Evolutionary conservation across 176 grass and related monocot species (phyloP).

Genomic region (Saccharum officinarum): DNA sequence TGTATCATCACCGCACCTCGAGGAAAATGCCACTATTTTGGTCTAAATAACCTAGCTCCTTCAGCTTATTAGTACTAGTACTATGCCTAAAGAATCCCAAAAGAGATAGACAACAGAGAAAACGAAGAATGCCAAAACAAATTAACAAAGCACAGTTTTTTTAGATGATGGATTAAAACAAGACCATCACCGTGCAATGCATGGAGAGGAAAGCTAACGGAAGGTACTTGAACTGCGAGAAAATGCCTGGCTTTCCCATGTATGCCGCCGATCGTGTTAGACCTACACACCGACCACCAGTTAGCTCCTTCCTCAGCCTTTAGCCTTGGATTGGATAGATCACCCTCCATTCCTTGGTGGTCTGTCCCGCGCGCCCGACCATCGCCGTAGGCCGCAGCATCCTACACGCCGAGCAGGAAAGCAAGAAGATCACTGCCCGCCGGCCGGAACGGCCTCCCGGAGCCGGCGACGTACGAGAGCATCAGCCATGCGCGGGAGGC

Average conservation of each 20-base stretch:
- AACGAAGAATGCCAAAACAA: background rate
- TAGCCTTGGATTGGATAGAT: background rate
- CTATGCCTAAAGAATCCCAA: background rate
- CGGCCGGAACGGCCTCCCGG: background rate
- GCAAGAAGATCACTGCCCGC: background rate
- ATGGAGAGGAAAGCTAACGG: constrained; percentile 72
- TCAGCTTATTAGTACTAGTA: background rate
- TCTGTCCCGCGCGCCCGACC: background rate
- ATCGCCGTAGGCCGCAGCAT: background rate
- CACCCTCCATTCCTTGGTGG: background rate
- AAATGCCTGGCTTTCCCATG: constrained; percentile 98
- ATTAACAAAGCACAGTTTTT: background rate
- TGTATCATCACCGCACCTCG: background rate
- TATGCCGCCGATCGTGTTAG: constrained; percentile 62
- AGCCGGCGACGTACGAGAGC: background rate
- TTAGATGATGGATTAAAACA: background rate
- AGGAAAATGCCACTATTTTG: background rate
- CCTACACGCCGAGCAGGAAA: background rate
- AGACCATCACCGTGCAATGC: constrained; percentile 16
- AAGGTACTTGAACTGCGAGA: constrained; percentile 52
- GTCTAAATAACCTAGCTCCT: background rate
- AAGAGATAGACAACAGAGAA: background rate
- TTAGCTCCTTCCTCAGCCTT: background rate
- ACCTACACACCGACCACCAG: background rate
- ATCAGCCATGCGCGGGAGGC: background rate